A percentile compares a stretch with the other conserved stretches of the same genome.
Conservation (phyloP, 441 rosid genomes). For the Raphanus hybrid region DNA sequence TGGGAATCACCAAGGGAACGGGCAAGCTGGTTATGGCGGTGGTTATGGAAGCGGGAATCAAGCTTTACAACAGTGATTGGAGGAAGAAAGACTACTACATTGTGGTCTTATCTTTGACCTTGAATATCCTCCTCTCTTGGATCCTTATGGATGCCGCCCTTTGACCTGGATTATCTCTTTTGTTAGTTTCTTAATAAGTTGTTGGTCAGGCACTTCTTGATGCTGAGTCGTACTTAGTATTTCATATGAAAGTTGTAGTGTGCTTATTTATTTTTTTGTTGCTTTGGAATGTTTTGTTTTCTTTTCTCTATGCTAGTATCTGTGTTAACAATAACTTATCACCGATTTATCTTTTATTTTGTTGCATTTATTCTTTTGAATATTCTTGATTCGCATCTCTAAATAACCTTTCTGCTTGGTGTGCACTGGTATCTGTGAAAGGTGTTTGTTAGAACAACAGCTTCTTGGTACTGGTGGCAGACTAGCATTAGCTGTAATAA, state of each 20-base stretch:
- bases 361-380: background rate
- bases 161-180: no score
- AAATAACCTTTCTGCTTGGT: background rate
- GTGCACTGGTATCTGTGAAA: background rate
- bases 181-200: constrained; percentile 69
- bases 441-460: background rate
- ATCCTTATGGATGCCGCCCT: constrained; percentile 28
- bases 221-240: constrained; percentile 38
- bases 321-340: constrained; percentile 34
- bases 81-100: constrained; percentile 25
- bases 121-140: constrained; percentile 23
- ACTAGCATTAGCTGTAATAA: background rate
- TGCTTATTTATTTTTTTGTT: constrained; percentile 58
- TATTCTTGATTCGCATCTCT: background rate
- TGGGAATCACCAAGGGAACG: constrained; percentile 64
- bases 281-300: constrained; percentile 43
- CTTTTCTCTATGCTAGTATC: constrained; percentile 48
- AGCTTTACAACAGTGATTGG: constrained; percentile 75
- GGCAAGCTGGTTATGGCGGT: constrained; percentile 72
- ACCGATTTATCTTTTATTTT: constrained; percentile 23
- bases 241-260: no score
- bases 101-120: constrained; percentile 28
- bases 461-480: background rate
- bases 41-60: constrained; percentile 75
- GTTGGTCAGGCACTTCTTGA: constrained; percentile 60